A percentile compares a stretch with the other conserved stretches of the same genome.
phyloP scores from a whole-genome alignment of 192 early-diverging fungal genomes.

The Phycomyces nitens region DNA sequence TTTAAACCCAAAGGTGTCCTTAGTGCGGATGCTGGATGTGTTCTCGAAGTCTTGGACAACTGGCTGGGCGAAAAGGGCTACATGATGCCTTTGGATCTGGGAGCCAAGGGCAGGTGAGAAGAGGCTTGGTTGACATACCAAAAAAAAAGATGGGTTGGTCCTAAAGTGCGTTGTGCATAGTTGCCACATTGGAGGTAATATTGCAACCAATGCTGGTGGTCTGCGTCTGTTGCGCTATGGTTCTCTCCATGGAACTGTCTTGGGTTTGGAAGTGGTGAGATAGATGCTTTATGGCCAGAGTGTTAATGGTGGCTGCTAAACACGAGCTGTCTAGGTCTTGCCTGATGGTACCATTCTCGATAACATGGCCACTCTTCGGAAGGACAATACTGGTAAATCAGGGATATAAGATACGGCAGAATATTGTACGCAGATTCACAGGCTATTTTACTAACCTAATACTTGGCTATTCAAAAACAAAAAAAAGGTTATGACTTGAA shows the following conservation, averaged over 20 bases:
- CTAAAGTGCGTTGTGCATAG: no score
- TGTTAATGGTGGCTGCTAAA: not conserved
- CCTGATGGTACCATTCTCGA: conserved; percentile 90
- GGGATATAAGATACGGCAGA: no score
- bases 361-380: conserved; percentile 80
- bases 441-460: not conserved
- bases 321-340: conserved; percentile 56
- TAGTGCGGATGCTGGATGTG: conserved; percentile 89
- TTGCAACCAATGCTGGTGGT: conserved; percentile 98
- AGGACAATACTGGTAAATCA: conserved; percentile 86
- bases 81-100: conserved; percentile 92
- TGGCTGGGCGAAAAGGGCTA: conserved; percentile 80
- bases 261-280: conserved; percentile 86
- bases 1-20: no score
- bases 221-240: conserved; percentile 93
- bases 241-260: conserved; percentile 92
- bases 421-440: no score
- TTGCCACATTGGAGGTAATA: conserved; percentile 98
- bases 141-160: conserved; percentile 1
- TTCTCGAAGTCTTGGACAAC: conserved; percentile 86
- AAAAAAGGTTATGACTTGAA: conserved; percentile 86
- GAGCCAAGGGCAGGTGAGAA: conserved; percentile 66
- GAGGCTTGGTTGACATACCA: no score
- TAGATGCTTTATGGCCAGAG: no score
- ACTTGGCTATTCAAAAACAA: not conserved